Conservation (phyloP, 176 grass and related monocot genomes). For the Elaeis guineensis region DNA sequence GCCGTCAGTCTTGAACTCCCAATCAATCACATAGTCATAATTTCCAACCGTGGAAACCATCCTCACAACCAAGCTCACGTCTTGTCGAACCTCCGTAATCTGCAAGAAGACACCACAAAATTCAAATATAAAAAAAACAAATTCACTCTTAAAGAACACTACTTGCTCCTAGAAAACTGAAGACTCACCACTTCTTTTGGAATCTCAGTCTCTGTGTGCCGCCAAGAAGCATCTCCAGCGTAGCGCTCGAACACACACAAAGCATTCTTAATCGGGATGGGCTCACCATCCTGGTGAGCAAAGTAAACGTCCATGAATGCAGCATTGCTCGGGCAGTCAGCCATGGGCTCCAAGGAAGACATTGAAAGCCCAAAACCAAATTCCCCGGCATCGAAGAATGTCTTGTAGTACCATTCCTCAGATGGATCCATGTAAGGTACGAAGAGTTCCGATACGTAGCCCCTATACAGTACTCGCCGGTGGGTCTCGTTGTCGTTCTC, state of each 20-base stretch:
- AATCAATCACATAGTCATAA: slow-evolving; percentile 80
- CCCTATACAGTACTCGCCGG: slow-evolving; percentile 57
- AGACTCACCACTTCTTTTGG: slow-evolving; percentile 22
- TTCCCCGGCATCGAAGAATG: slow-evolving; percentile 75
- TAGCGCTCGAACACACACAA: slow-evolving; percentile 80
- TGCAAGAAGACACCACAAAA: not conserved
- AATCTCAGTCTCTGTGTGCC: slow-evolving; percentile 64
- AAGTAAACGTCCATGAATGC: slow-evolving; percentile 52
- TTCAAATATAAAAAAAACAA: not conserved
- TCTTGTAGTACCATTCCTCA: slow-evolving; percentile 85
- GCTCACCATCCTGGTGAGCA: slow-evolving; percentile 39
- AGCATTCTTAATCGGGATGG: slow-evolving; percentile 27
- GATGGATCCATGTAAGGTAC: slow-evolving; percentile 81
- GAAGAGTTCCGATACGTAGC: slow-evolving; percentile 67
- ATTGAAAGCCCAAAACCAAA: slow-evolving; percentile 44
- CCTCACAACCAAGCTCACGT: slow-evolving; percentile 72
- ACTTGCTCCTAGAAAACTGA: too few relatives aligned
- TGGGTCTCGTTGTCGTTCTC: slow-evolving; percentile 28
- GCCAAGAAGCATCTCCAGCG: slow-evolving; percentile 58
- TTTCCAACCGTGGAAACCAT: slow-evolving; percentile 64
- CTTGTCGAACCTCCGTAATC: slow-evolving; percentile 70
- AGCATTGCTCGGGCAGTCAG: slow-evolving; percentile 53
- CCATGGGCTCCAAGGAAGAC: slow-evolving; percentile 35
- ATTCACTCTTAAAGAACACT: not conserved
- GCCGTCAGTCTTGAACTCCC: slow-evolving; percentile 83